phyloP scores from a whole-genome alignment of 495 filamentous ascomycete genomes.

The Haplographium delicatum region DNA sequence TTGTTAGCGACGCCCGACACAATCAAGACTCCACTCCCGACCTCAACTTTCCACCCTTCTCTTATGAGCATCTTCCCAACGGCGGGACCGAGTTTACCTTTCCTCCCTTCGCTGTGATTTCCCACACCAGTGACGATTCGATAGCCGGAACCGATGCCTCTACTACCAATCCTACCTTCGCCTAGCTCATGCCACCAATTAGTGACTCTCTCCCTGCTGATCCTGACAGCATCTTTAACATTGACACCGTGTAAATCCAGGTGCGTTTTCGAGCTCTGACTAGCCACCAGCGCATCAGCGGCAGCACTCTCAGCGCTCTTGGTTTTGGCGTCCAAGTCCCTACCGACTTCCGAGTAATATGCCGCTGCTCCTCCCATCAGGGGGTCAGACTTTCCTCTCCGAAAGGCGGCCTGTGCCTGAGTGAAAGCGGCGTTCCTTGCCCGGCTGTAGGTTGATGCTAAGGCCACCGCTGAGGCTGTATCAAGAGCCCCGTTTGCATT shows the following conservation, averaged over 20 bases:
- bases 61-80: constrained; percentile 68
- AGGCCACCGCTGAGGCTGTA: not conserved
- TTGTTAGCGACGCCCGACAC: constrained; percentile 49
- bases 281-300: constrained; percentile 50
- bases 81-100: constrained; percentile 69
- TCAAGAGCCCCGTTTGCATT: constrained; percentile 7
- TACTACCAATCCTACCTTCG: constrained; percentile 33
- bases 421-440: constrained; percentile 41
- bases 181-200: constrained; percentile 77
- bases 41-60: constrained; percentile 79
- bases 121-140: constrained; percentile 79
- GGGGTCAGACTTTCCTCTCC: constrained; percentile 57
- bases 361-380: constrained; percentile 63
- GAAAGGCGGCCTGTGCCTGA: constrained; percentile 57
- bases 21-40: constrained; percentile 57
- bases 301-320: constrained; percentile 41
- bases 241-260: constrained; percentile 80
- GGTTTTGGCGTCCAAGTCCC: constrained; percentile 43
- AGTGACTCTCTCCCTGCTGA: constrained; percentile 59
- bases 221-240: constrained; percentile 72
- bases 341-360: constrained; percentile 57
- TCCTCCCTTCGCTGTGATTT: constrained; percentile 71
- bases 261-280: constrained; percentile 33
- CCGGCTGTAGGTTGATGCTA: constrained; percentile 11
- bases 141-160: constrained; percentile 44